Percentiles rank a stretch among this genome's conserved stretches.
phyloP scores from a whole-genome alignment of 768 basidiomycete genomes.

The Suillus fuscotomentosus region DNA sequence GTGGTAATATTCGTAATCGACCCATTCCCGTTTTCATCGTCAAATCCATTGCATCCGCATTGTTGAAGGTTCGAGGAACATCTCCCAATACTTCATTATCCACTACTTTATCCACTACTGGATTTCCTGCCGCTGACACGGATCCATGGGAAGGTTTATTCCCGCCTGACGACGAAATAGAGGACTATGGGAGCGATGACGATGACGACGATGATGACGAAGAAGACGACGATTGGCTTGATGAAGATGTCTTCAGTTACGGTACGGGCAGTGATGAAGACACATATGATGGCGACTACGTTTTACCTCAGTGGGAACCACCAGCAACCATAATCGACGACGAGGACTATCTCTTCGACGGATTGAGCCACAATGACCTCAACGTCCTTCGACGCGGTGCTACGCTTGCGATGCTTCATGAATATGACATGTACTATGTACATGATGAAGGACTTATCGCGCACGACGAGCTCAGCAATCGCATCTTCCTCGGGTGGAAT shows the following conservation, averaged over 20 bases:
- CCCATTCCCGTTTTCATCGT: conserved; percentile 71
- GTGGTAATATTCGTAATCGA: conserved; percentile 51
- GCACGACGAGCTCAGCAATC: conserved; percentile 39
- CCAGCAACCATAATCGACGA: conserved; percentile 39
- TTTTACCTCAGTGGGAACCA: conserved; percentile 57
- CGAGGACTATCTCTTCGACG: conserved; percentile 34
- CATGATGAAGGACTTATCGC: conserved; percentile 56
- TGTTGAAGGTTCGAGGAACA: conserved; percentile 43
- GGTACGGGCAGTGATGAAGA: conserved; percentile 35
- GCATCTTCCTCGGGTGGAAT: conserved; percentile 70
- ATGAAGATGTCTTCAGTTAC: conserved; percentile 35
- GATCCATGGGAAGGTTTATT: conserved; percentile 79
- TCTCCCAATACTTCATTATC: conserved; percentile 15
- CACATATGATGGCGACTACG: conserved; percentile 39
- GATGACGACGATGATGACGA: conserved; percentile 27
- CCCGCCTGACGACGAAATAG: conserved; percentile 43
- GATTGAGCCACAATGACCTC: conserved; percentile 33
- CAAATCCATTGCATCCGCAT: conserved; percentile 51
- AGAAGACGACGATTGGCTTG: conserved; percentile 21
- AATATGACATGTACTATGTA: conserved; percentile 52
- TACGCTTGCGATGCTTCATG: conserved; percentile 54
- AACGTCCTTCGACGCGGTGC: conserved; percentile 59
- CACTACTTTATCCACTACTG: conserved; percentile 20
- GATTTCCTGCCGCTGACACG: conserved; percentile 37
- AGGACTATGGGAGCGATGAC: conserved; percentile 27